Base-by-base conservation (phyloP, 345 rosid genomes). In the Durio zibethinus region DNA sequence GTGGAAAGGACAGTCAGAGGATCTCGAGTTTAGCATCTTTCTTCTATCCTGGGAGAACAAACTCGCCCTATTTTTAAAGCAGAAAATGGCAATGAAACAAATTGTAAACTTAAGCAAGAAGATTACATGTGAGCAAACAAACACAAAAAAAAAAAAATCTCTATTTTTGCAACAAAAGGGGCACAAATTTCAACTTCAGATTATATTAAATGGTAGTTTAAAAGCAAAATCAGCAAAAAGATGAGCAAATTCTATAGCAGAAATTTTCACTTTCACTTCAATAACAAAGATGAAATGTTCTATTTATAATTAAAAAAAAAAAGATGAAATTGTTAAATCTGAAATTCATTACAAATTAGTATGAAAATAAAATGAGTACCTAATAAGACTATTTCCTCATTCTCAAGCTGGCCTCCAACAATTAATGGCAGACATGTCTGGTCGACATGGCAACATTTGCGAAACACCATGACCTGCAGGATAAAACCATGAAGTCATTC, bases 381-480 rank as follows among this genome's bases (percentile, higher is more conserved):
- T 59, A 66, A 72, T 45, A 69, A 43, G 69, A 56, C 65, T 77
- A 80, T 77, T 77, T 72, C 43, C 79, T 66, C 74, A 43, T 62
- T 80, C 79, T 78, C 89, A 90, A 69, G 74, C 65, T 76, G 79
- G 79, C 23, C 79, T 66, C 79, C 79, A 66, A 66, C 79, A 52
- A 20, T 67, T 76, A 67, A 76, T 45, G 14, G 79, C 47, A 76
- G 79, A 76, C 74, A 67, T 40, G 40, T 76, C 79, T 16, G 79
- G 79, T 40, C 66, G 74, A 54, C 66, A 76, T 20, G 91, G 93
- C 84, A 88, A 70, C 73, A 87, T 82, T 52, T 83, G 94, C 25
- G 92, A 79, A 83, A 84, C 90, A 83, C 77, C 85, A 78, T 86
- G 97, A 87, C 91, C 98, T 93, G 84, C 65, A 70, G 67, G 57